Conservation (phyloP, 129 eudicot genomes). For the Helianthus tuberosus region DNA sequence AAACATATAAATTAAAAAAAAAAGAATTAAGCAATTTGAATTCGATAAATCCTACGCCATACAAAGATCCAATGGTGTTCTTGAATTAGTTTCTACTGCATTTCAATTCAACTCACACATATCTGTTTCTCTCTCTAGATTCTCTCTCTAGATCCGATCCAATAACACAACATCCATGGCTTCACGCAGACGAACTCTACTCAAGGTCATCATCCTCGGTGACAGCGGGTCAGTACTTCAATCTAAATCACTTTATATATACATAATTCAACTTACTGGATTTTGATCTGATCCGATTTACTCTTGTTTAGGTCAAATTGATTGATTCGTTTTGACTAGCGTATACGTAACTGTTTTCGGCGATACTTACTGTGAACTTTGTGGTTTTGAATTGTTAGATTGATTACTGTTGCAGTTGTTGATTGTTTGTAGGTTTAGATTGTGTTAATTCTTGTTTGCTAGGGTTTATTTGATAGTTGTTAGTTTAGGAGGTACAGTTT, state of each 20-base stretch:
- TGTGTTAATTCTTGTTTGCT: neutral
- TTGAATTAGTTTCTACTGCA: neutral
- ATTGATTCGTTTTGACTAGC: slow-evolving; percentile 5
- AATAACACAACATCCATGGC: slow-evolving; percentile 46
- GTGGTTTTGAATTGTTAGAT: no score
- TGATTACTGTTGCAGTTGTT: neutral
- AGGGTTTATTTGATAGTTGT: neutral
- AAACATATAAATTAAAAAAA: neutral
- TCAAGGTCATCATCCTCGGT: slow-evolving; percentile 94
- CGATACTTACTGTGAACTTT: no score
- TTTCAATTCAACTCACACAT: neutral
- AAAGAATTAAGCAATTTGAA: neutral
- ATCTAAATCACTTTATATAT: neutral
- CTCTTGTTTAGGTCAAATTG: neutral
- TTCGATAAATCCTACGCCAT: slow-evolving; percentile 18
- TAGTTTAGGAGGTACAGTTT: no score
- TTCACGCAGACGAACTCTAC: slow-evolving; percentile 81
- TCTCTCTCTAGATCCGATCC: slow-evolving; percentile 13
- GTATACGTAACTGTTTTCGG: neutral
- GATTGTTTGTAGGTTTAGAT: neutral
- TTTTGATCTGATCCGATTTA: slow-evolving; percentile 15
- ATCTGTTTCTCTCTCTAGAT: neutral
- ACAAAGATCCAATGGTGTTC: slow-evolving; percentile 4
- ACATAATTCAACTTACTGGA: neutral
- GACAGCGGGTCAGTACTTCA: slow-evolving; percentile 78